These are phyloP conservation scores for Fraxinus excelsior DNA, from an alignment of 257 asterid species.

Conservation along the genomic window DNA sequence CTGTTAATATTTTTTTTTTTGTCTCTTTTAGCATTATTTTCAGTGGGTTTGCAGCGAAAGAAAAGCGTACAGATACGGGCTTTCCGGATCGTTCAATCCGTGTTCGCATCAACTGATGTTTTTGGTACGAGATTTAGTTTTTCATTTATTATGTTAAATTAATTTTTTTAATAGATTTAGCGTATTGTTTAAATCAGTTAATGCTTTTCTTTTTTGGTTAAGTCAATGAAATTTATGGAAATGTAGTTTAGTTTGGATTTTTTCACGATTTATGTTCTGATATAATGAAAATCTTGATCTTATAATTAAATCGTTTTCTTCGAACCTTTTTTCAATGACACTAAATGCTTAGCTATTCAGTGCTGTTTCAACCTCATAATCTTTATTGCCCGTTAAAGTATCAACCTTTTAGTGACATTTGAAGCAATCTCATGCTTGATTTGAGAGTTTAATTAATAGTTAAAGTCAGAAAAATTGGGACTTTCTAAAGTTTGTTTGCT, in stretches of 20 bases:
- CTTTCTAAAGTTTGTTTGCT: constrained; percentile 15
- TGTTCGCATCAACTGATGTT: constrained; percentile 31
- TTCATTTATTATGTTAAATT: constrained; percentile 2
- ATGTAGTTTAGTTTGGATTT: not conserved
- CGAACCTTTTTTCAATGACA: not conserved
- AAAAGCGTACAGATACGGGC: constrained; percentile 20
- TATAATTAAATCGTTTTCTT: constrained; percentile 5
- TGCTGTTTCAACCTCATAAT: constrained; percentile 14
- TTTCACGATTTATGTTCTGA: constrained; percentile 1
- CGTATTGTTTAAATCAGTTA: no score
- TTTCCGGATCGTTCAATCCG: constrained; percentile 28
- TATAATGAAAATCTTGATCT: not conserved
- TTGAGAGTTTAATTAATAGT: constrained; percentile 25
- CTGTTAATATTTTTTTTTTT: constrained; percentile 17
- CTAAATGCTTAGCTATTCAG: not conserved
- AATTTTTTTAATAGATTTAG: no score
- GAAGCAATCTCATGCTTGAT: constrained; percentile 33
- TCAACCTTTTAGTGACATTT: not conserved
- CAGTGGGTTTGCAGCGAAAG: constrained; percentile 4
- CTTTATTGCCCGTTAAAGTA: constrained; percentile 8
- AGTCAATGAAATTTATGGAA: constrained; percentile 1
- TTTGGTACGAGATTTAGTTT: constrained; percentile 34
- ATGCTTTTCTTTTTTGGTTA: no score
- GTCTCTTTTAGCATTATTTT: constrained; percentile 22
- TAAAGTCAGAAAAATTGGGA: constrained; percentile 8